These are phyloP conservation scores for Brachypodium distachyon DNA, from an alignment of 202 grass and related monocot genomes.

Conservation along the genomic window DNA sequence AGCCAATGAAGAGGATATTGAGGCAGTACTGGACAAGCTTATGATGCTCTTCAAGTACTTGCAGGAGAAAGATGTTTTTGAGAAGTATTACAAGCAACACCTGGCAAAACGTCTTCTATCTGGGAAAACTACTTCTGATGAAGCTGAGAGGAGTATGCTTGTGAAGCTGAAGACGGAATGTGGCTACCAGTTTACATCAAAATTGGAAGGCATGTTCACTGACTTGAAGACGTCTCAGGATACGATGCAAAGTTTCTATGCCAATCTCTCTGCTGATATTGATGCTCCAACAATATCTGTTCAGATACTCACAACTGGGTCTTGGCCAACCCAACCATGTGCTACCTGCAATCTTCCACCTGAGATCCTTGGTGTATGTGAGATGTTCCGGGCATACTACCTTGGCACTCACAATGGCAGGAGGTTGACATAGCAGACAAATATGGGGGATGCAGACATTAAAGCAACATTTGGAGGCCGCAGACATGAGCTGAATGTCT, in stretches of 20 bases:
- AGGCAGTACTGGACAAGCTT: constrained; percentile 20
- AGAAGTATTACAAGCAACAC: constrained; percentile 40
- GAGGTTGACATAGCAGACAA: constrained; percentile 71
- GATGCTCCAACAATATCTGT: constrained; percentile 15
- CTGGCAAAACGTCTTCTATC: constrained; percentile 31
- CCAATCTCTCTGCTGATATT: neutral
- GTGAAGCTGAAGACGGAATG: constrained; percentile 35
- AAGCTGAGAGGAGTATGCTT: constrained; percentile 42
- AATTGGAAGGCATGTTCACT: constrained; percentile 41
- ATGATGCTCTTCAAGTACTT: constrained; percentile 33
- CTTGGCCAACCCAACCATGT: constrained; percentile 31
- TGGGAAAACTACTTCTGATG: constrained; percentile 20
- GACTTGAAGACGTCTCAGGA: constrained; percentile 31
- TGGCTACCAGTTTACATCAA: constrained; percentile 36
- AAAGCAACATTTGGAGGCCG: constrained; percentile 60
- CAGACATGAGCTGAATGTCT: constrained; percentile 71
- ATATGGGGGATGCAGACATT: constrained; percentile 60
- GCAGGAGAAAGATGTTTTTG: constrained; percentile 40
- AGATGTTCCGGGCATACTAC: constrained; percentile 53
- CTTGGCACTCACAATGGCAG: constrained; percentile 69
- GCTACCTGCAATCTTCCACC: constrained; percentile 38
- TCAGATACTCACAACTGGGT: constrained; percentile 31
- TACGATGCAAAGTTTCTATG: constrained; percentile 23
- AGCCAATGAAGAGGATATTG: constrained; percentile 32
- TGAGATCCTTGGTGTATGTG: constrained; percentile 41